These are phyloP conservation scores for Grifola frondosa DNA, from an alignment of 1,284 basidiomycete species.

Conservation along the genomic window DNA sequence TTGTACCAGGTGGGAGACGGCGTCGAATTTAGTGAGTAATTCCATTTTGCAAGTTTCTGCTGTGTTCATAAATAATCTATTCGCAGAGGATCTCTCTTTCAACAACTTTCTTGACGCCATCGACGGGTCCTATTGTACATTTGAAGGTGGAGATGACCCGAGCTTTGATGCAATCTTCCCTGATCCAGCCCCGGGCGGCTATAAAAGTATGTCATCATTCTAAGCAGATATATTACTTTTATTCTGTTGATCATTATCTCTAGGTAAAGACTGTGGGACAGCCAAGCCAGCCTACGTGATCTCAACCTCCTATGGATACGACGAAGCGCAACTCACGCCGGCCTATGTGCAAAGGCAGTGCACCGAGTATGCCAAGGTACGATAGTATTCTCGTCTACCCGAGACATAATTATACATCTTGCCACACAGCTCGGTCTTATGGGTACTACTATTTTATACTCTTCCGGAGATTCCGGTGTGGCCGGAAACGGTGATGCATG, in stretches of 20 bases:
- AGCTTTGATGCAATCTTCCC: slow-evolving; percentile 23
- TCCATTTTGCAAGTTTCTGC: not conserved
- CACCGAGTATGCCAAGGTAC: slow-evolving; percentile 47
- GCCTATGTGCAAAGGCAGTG: slow-evolving; percentile 52
- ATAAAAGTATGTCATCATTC: slow-evolving; percentile 29
- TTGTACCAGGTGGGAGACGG: slow-evolving; percentile 13
- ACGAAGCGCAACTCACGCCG: slow-evolving; percentile 44
- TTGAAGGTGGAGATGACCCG: slow-evolving; percentile 60
- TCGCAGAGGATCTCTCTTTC: slow-evolving; percentile 39
- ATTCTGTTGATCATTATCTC: no score
- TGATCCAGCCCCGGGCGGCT: slow-evolving; percentile 39
- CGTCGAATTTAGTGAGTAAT: slow-evolving; percentile 30
- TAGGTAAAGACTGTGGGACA: no score
- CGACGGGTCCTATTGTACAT: slow-evolving; percentile 56
- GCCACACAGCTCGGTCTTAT: slow-evolving; percentile 53
- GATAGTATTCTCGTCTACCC: slow-evolving; percentile 25
- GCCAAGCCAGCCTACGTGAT: slow-evolving; percentile 50
- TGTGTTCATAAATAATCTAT: slow-evolving; percentile 2
- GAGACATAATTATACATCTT: slow-evolving; percentile 28
- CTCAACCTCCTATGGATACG: slow-evolving; percentile 51
- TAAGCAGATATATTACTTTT: no score
- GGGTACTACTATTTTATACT: slow-evolving; percentile 63
- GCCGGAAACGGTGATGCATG: slow-evolving; percentile 46
- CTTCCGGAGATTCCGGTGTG: slow-evolving; percentile 63
- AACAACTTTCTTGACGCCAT: slow-evolving; percentile 46